A percentile compares a stretch with the other conserved stretches of the same genome.
Evolutionary conservation across 192 early-diverging fungal genomes (phyloP).

Genomic region (Backusella sp.): DNA sequence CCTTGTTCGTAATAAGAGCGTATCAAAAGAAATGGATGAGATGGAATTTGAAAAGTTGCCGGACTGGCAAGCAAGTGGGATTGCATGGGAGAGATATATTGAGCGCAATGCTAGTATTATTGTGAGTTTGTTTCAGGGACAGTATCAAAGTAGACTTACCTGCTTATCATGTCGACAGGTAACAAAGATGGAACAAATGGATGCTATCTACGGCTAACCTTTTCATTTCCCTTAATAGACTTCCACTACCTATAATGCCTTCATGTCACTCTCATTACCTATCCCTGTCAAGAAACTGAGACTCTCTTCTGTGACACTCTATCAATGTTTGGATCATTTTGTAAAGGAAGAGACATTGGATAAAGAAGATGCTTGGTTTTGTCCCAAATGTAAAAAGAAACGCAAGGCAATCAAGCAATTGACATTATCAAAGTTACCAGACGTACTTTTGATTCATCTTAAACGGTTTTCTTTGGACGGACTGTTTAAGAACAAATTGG

Average conservation of each 20-base stretch:
- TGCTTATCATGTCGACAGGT: conserved; percentile 66
- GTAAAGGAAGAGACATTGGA: conserved; percentile 84
- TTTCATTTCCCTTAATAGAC: neutral
- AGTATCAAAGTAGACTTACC: conserved; percentile 61
- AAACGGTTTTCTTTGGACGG: conserved; percentile 93
- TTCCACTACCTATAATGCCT: conserved; percentile 86
- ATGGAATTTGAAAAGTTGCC: conserved; percentile 65
- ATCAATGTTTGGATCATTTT: conserved; percentile 86
- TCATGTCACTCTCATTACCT: conserved; percentile 92
- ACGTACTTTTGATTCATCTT: conserved; percentile 87
- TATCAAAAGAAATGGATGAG: conserved; percentile 46
- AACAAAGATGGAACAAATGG: neutral
- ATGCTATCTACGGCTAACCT: too few species aligned
- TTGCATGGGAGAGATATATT: conserved; percentile 78
- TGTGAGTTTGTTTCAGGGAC: conserved; percentile 90
- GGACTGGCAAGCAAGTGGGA: conserved; percentile 52
- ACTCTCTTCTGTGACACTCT: conserved; percentile 57
- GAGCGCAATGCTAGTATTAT: conserved; percentile 79
- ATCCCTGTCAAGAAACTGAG: conserved; percentile 62
- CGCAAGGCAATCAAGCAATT: conserved; percentile 77
- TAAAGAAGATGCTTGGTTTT: conserved; percentile 90
- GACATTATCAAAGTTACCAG: conserved; percentile 77
- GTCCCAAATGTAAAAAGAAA: conserved; percentile 76
- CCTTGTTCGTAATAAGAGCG: conserved; percentile 35
- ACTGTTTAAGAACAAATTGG: conserved; percentile 91